Conservation (phyloP, 768 basidiomycete species). For the Tylopilus balloui region DNA sequence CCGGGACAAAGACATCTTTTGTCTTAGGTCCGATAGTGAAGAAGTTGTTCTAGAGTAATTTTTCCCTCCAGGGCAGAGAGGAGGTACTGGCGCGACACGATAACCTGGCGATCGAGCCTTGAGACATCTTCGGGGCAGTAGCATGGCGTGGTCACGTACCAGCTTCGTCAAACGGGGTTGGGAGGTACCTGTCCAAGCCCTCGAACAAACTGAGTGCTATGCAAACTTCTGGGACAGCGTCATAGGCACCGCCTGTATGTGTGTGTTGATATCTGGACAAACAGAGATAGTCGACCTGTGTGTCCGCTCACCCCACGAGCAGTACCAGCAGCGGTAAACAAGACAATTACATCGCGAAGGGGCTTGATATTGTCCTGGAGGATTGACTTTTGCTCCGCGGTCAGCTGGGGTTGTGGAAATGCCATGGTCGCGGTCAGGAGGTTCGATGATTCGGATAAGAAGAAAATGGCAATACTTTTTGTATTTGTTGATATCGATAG, state of each 20-base stretch:
- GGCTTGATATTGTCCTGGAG: too few relatives aligned
- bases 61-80: conserved; percentile 73
- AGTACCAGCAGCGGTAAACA: too few relatives aligned
- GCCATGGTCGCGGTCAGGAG: too few relatives aligned
- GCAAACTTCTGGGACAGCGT: conserved; percentile 82
- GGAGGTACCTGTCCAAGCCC: conserved; percentile 54
- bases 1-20: conserved; percentile 71
- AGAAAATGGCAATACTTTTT: too few relatives aligned
- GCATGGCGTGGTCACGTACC: conserved; percentile 42
- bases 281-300: too few relatives aligned
- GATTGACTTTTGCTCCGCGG: too few relatives aligned
- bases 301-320: too few relatives aligned
- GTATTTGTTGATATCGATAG: too few relatives aligned
- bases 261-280: too few relatives aligned
- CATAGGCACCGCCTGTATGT: conserved; percentile 52
- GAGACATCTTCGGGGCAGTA: neutral
- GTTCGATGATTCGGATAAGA: too few relatives aligned
- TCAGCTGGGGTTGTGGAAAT: too few relatives aligned
- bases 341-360: too few relatives aligned
- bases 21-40: conserved; percentile 88
- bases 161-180: conserved; percentile 77
- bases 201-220: conserved; percentile 74
- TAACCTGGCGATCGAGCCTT: conserved; percentile 50
- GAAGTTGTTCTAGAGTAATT: conserved; percentile 67
- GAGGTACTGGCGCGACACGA: conserved; percentile 83